Conservation (phyloP, 371 early-diverging fungal species). For the Syncephalastrum monosporum region DNA sequence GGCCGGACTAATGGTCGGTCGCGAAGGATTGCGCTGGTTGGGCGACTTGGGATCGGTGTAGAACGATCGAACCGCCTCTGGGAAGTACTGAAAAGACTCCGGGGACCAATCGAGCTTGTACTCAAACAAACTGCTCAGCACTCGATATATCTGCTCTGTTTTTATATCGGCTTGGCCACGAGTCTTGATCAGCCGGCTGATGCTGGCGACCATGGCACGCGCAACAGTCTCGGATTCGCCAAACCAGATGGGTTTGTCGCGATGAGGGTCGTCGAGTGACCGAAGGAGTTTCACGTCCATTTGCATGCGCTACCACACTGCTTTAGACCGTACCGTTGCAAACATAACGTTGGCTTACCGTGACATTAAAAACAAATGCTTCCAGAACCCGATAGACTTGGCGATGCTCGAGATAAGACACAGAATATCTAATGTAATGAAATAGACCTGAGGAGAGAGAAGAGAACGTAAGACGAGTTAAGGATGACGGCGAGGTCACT, state of each 20-base stretch:
- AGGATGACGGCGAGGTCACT: constrained; percentile 24
- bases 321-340: neutral
- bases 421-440: constrained; percentile 61
- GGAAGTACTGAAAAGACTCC: constrained; percentile 53
- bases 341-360: constrained; percentile 29
- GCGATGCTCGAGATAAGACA: constrained; percentile 63
- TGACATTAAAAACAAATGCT: constrained; percentile 61
- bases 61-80: constrained; percentile 53
- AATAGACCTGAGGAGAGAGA: constrained; percentile 53
- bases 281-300: constrained; percentile 58
- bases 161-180: constrained; percentile 64
- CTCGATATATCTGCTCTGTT: constrained; percentile 53
- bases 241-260: constrained; percentile 67
- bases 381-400: constrained; percentile 66
- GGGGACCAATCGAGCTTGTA: constrained; percentile 59
- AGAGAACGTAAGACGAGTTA: constrained; percentile 40
- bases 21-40: constrained; percentile 16
- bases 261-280: constrained; percentile 57
- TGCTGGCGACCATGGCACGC: constrained; percentile 54
- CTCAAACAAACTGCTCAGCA: constrained; percentile 53
- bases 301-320: constrained; percentile 49
- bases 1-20: constrained; percentile 35
- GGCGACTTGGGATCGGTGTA: constrained; percentile 33
- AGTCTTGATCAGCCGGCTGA: constrained; percentile 61
- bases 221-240: constrained; percentile 68